Percentiles rank a stretch among this genome's conserved stretches.
These are phyloP conservation scores for Bolboschoenoplectus hybrid DNA, from an alignment of 202 grass and related monocot genomes.

Conservation along the genomic window DNA sequence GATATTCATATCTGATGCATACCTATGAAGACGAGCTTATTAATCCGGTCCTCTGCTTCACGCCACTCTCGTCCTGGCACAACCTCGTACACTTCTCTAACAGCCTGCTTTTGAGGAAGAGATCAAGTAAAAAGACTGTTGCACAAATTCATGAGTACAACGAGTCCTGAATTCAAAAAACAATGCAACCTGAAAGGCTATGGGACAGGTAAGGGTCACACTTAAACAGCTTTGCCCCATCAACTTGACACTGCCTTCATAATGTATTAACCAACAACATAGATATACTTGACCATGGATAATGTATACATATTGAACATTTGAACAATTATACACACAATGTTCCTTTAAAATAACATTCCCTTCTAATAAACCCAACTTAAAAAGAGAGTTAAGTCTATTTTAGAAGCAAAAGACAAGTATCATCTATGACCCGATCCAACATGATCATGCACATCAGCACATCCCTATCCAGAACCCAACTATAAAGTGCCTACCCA, in stretches of 20 bases:
- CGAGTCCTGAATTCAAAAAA: neutral
- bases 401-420: neutral
- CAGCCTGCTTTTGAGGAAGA: constrained; percentile 65
- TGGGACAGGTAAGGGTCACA: neutral
- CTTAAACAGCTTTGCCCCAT: too few species aligned
- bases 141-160: neutral
- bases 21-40: constrained; percentile 97
- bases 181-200: neutral
- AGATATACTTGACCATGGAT: neutral
- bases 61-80: constrained; percentile 73
- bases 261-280: neutral
- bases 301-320: neutral
- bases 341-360: neutral
- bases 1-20: constrained; percentile 32
- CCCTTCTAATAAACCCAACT: neutral
- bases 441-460: neutral
- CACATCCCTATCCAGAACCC: constrained; percentile 3
- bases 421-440: neutral
- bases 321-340: neutral
- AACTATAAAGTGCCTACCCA: neutral
- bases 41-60: constrained; percentile 57
- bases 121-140: constrained; percentile 24
- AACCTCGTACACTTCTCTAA: constrained; percentile 95
- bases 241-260: too few species aligned
- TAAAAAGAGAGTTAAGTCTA: neutral